phyloP scores from a whole-genome alignment of 176 grass and related monocot species.

The Areca catechu region DNA sequence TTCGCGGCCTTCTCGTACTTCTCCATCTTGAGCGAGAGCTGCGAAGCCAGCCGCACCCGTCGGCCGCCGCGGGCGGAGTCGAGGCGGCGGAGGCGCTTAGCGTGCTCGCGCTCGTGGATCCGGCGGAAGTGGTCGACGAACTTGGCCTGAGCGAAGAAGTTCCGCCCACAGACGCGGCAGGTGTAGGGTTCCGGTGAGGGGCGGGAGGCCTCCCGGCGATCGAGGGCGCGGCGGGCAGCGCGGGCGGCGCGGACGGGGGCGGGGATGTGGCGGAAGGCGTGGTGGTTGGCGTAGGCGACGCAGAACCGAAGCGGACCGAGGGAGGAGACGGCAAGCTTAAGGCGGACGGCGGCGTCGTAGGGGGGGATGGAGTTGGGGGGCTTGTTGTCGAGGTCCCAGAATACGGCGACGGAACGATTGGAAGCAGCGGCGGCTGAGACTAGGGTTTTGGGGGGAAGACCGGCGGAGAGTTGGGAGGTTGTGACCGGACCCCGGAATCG shows the following conservation, averaged over 20 bases:
- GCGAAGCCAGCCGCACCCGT: slow-evolving; percentile 37
- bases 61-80: slow-evolving; percentile 33
- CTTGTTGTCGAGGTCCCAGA: slow-evolving; percentile 56
- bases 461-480: not conserved
- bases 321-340: slow-evolving; percentile 41
- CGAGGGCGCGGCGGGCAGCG: not conserved
- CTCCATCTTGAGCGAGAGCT: slow-evolving; percentile 52
- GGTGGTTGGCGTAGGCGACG: slow-evolving; percentile 27
- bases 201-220: not conserved
- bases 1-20: slow-evolving; percentile 59
- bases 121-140: slow-evolving; percentile 36
- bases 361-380: slow-evolving; percentile 34
- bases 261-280: slow-evolving; percentile 27
- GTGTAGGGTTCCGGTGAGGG: slow-evolving; percentile 8
- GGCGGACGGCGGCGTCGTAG: slow-evolving; percentile 44
- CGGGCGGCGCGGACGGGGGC: not conserved
- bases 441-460: not conserved
- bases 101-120: slow-evolving; percentile 27
- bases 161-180: slow-evolving; percentile 36
- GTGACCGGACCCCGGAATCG: no score
- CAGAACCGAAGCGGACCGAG: slow-evolving; percentile 37
- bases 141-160: slow-evolving; percentile 24
- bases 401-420: slow-evolving; percentile 25
- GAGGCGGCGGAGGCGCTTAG: slow-evolving; percentile 35
- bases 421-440: slow-evolving; percentile 4